Evolutionary conservation across 805 yeast genomes (phyloP), one percentile per base, ranked within the genome.

Genomic region (Kurtzmaniella cleridarum): DNA sequence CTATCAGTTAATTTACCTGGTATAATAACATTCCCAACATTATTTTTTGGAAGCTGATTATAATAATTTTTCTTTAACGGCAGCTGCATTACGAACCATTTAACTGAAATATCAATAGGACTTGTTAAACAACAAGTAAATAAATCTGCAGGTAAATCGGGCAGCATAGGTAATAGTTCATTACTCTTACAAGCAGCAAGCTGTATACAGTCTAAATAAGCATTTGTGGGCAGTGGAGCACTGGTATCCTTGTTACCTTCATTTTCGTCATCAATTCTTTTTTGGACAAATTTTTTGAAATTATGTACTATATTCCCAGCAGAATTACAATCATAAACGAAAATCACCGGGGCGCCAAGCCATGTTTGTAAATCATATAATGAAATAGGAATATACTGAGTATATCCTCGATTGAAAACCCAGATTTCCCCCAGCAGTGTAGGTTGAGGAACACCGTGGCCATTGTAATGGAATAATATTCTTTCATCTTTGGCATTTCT

Each of bases 401-500:
- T 93, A 58, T 90, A 93, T 1, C 96, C 96, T 48, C 97, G 71
- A 60, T 93, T 93, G 66, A 93, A 93, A 9, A 93, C 98, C 98
- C 98, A 93, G 20, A 93, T 87, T 55, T 93, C 98, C 17, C 98
- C 98, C 34, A 90, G 79, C 27, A 88, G 80, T 0, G 98, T 93
- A 0, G 98, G 98, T 51, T 88, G 88, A 0, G 98, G 98, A 1
- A 93, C 98, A 17, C 98, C 98, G 56, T 93, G 98, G 5, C 98
- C 98, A 51, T 93, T 93, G 59, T 93, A 93, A 58, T 93, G 98
- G 59, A 93, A 91, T 39, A 93, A 59, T 8, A 91, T 84, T 43
- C 98, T 72, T 57, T 91, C 98, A 45, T 91, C 97, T 54, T 90
- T 87, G 2, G 97, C 95, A 41, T 84, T 84, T 40, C 97, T 73